These are phyloP conservation scores for Ganoderma sp. DNA, from an alignment of 1,284 basidiomycete genomes.

Conservation along the genomic window DNA sequence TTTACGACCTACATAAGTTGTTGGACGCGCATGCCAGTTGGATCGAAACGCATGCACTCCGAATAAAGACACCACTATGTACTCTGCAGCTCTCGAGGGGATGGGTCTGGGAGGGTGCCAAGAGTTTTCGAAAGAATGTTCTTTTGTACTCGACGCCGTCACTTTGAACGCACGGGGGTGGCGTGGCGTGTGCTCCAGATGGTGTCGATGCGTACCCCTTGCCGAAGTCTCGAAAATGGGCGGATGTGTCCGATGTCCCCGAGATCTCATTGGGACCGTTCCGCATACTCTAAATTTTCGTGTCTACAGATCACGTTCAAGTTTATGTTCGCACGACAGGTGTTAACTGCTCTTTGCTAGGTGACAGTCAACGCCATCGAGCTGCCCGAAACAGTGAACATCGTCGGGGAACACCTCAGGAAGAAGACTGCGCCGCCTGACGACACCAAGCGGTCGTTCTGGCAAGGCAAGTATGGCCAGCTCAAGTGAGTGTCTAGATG, in stretches of 20 bases:
- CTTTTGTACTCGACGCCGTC: neutral
- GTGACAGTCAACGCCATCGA: slow-evolving; percentile 52
- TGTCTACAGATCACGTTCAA: neutral
- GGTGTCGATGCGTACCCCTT: neutral
- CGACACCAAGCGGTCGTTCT: slow-evolving; percentile 7
- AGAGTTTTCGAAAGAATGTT: neutral
- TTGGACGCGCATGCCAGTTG: too few relatives aligned
- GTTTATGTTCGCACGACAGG: neutral
- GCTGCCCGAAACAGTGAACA: slow-evolving; percentile 56
- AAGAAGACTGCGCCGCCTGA: slow-evolving; percentile 13
- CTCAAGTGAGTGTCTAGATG: slow-evolving; percentile 22
- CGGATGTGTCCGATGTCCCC: neutral
- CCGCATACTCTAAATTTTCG: neutral
- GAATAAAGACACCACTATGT: neutral
- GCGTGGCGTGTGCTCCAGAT: neutral
- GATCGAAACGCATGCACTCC: too few relatives aligned
- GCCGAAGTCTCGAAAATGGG: neutral
- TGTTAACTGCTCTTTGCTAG: slow-evolving; percentile 9
- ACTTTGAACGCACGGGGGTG: neutral
- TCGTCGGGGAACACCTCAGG: slow-evolving; percentile 41
- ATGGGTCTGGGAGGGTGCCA: neutral
- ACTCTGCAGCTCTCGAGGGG: neutral
- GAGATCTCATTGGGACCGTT: neutral
- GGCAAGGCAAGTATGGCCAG: slow-evolving; percentile 16
- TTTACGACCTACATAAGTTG: too few relatives aligned